Base-by-base conservation (phyloP, 441 rosid genomes). In the Adansonia grandidieri region DNA sequence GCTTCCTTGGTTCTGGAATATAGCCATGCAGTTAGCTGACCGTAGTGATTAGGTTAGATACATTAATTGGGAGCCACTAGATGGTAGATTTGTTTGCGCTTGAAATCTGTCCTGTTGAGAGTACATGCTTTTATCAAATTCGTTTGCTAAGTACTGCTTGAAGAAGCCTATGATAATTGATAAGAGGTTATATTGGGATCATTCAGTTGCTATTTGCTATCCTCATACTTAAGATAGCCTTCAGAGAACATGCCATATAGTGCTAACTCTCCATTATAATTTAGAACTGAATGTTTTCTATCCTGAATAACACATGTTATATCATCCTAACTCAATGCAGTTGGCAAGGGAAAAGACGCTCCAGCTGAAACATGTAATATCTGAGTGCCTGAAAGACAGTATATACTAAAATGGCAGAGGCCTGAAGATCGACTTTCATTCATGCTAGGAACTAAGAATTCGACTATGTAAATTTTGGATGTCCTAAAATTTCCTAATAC, bases 341-440 rank as follows among this genome's bases (percentile, higher is more conserved):
- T 77, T 72, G 72, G 90, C 89, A 11, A 84, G 84, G 82, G 86
- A 82, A 78, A 87, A 85, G 82, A 82, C 86, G 91, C 79, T 82
- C 51, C 92, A 82, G 75, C 63, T 89, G 84, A 84, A 79, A 81
- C 83, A 53, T 61, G 82, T 78, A 54, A 80, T 89, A 77, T 84
- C 85, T 5, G 84, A 86, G 79, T 85, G 87, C 73, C 74, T 89
- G 78, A 83, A 82, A 58, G 91, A 84, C 69, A 86, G 78, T 62
- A 75, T 47, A 65, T 66, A 54, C 76, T 83, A 61, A 75, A 71
- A 77, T 86, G 86, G 84, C 78, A 24, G 64, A 74, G 65, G 44
- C 24, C 71, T 5, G 66, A 58, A 51, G 47, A 50, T n/a, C 9
- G 42, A 22, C 57, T 20, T 40, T 42, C n/a, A n/a, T 42, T 40